Conservation (phyloP, 116 monocot species). For the Cymodocea nodosa region DNA sequence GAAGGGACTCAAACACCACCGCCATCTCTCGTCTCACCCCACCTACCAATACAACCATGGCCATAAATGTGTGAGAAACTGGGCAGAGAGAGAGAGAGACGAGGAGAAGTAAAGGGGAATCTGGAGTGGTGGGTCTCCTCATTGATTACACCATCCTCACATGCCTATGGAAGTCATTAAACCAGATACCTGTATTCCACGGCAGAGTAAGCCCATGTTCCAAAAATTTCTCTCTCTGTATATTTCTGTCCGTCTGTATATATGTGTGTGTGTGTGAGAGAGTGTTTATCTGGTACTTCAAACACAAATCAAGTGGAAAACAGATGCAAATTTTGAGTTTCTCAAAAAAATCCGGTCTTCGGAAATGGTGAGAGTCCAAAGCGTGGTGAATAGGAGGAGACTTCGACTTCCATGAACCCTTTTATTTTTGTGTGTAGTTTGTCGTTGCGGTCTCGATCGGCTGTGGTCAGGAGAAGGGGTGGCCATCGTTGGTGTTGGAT, state of each 20-base stretch:
- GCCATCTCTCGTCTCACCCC: not conserved
- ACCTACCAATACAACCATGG: not conserved
- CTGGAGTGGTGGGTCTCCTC: not conserved
- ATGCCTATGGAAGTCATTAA: not conserved
- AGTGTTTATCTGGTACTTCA: not conserved
- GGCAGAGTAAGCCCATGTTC: not conserved
- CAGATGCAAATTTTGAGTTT: not conserved
- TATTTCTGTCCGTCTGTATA: no score
- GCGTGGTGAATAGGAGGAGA: constrained; percentile 1
- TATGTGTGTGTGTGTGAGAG: not conserved
- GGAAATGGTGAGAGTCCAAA: constrained; percentile 4
- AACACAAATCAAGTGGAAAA: not conserved
- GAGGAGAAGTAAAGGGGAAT: not conserved
- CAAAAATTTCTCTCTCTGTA: not conserved
- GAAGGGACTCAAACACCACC: not conserved
- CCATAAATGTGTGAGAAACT: constrained; percentile 7
- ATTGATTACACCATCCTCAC: not conserved
- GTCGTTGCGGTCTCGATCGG: no score
- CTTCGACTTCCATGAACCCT: not conserved
- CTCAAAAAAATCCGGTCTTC: not conserved
- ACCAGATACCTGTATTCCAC: constrained; percentile 1
- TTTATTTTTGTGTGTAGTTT: not conserved
- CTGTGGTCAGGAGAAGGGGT: not conserved
- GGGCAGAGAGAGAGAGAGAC: not conserved
- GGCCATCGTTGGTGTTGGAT: not conserved